Conservation (phyloP, 306 rosid genomes). For the Spatholobus suberectus region DNA sequence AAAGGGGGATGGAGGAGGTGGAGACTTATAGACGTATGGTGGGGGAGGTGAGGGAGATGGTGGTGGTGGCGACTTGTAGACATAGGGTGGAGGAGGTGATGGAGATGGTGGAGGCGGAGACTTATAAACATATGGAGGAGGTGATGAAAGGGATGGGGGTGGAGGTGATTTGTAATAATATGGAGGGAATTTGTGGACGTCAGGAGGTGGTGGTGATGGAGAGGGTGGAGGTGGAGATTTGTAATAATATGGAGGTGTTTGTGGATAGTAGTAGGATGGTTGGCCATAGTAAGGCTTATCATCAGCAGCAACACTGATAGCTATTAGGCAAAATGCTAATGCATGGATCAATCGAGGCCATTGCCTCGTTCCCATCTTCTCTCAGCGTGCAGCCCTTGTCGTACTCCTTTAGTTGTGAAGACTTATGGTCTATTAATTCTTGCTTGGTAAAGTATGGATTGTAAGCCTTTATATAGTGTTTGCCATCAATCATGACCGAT, state of each 20-base stretch:
- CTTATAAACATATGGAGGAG: neutral
- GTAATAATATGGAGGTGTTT: slow-evolving; percentile 1
- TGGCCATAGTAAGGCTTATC: slow-evolving; percentile 12
- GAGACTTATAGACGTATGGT: neutral
- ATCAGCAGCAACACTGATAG: neutral
- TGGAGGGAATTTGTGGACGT: neutral
- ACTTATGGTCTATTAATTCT: neutral
- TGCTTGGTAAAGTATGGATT: neutral
- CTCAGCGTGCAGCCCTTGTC: neutral
- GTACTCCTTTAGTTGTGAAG: neutral
- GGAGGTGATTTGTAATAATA: neutral
- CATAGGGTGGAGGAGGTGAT: neutral
- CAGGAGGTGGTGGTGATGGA: neutral
- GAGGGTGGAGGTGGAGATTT: neutral
- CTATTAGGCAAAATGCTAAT: neutral
- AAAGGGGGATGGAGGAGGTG: neutral
- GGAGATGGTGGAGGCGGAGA: neutral
- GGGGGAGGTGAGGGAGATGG: neutral
- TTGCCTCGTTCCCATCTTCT: slow-evolving; percentile 25
- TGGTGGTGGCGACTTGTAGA: neutral
- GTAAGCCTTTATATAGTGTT: slow-evolving; percentile 22
- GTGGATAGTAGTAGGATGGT: neutral
- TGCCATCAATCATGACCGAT: neutral
- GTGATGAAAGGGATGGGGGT: neutral
- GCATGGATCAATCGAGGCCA: slow-evolving; percentile 16